Base-by-base conservation (phyloP, 2,329 filamentous ascomycete species). In the Venturia nashicola region DNA sequence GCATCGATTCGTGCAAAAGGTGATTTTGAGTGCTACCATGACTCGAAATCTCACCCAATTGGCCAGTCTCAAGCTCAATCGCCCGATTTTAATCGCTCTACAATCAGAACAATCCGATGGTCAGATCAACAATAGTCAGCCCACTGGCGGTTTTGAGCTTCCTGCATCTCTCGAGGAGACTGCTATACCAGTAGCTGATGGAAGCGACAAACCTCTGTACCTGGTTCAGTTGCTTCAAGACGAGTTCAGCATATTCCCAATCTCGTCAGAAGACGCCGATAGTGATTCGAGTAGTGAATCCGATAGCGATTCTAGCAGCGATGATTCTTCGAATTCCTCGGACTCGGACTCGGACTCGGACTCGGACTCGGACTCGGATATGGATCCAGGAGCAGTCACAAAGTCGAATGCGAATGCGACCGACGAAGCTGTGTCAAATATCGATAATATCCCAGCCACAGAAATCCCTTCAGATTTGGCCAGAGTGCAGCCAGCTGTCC, bases 1-100 rank as follows among this genome's bases (percentile, higher is more conserved):
- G 72, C 70, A 74, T 71, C 46, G 72, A 67, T 60, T 71, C 69
- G 79, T 94, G 3, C 85, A 86, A 61, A 97, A 97, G 75, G 81
- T 97, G 20, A 83, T 97, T 62, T 81, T 97, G 3, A 96, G 91
- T 72, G 94, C 93, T 6, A 97, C 93, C 0, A 91, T 97, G 85
- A 96, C 92, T 1, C 83, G 86, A 65, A 91, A 97, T 71, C 78
- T 96, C 59, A 89, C 88, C 43, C 86, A 94, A 66, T 78, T 97
- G 23, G 87, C 84, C 64, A 86, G 85, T 0, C 75, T 97, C 44
- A 87, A 83, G 65, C 79, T 97, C 39, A 79, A 81, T 36, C 81
- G 89, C 62, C 93, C 94, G 3, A 88, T 83, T 65, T 77, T 97
- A 59, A 82, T 97, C 0, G 82, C 91, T 0, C 81, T 96, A 16